Evolutionary conservation across 805 yeast genomes (phyloP).

Genomic region (Suhomyces sp.): DNA sequence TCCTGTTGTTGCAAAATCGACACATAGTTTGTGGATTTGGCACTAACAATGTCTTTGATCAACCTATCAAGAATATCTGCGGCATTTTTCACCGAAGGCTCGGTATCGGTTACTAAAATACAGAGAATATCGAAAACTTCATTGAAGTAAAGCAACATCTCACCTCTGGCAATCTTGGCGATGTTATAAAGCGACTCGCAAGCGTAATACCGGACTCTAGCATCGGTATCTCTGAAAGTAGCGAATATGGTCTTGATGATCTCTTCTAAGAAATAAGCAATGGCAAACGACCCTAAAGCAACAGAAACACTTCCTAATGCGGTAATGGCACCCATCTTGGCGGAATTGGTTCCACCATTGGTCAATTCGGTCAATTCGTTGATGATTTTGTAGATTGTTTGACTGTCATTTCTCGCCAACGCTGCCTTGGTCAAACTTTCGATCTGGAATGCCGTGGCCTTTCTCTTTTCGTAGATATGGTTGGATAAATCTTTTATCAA

Average conservation of each 20-base stretch:
- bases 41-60: constrained; percentile 92
- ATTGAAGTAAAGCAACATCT: constrained; percentile 84
- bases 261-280: constrained; percentile 77
- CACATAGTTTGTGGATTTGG: constrained; percentile 85
- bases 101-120: constrained; percentile 85
- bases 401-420: constrained; percentile 57
- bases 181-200: constrained; percentile 95
- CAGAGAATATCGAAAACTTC: constrained; percentile 93
- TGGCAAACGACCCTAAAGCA: constrained; percentile 82
- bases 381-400: constrained; percentile 60
- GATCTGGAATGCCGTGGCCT: constrained; percentile 56
- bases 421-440: constrained; percentile 77
- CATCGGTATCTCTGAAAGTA: constrained; percentile 95
- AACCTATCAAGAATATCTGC: constrained; percentile 90
- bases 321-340: constrained; percentile 89
- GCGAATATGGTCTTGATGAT: constrained; percentile 92
- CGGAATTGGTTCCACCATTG: constrained; percentile 66
- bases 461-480: constrained; percentile 46
- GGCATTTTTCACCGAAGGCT: constrained; percentile 88
- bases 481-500: constrained; percentile 44
- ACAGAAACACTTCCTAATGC: constrained; percentile 96
- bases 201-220: constrained; percentile 95
- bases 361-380: constrained; percentile 79
- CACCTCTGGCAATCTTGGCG: constrained; percentile 96
- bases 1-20: constrained; percentile 59